phyloP scores from a whole-genome alignment of 1,139 yeast species.

The Saccharomyces hybrid region DNA sequence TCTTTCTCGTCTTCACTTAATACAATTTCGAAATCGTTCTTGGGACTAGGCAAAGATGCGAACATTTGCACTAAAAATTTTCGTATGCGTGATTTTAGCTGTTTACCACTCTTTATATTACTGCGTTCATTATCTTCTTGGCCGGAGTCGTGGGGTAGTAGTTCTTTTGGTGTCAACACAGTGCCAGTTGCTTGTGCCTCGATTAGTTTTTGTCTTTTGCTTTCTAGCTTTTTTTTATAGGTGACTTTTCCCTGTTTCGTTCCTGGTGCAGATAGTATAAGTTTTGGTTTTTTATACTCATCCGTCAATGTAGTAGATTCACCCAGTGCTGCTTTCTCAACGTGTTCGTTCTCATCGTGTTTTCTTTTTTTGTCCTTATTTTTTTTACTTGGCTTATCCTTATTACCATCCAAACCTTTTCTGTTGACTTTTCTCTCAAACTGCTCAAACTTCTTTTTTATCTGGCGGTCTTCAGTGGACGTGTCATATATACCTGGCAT shows the following conservation, averaged over 20 bases:
- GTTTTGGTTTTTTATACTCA: conserved; percentile 46
- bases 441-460: conserved; percentile 35
- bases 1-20: conserved; percentile 24
- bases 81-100: conserved; percentile 2
- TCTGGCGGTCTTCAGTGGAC: conserved; percentile 44
- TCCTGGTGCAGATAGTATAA: conserved; percentile 46
- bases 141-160: background rate
- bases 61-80: conserved; percentile 30
- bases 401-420: conserved; percentile 42
- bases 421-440: conserved; percentile 44
- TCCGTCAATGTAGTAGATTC: conserved; percentile 32
- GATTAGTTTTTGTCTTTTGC: conserved; percentile 7
- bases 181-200: conserved; percentile 1
- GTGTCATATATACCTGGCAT: conserved; percentile 65
- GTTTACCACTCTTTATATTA: background rate
- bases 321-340: conserved; percentile 21
- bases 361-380: conserved; percentile 30
- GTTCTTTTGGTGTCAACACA: background rate
- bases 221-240: conserved; percentile 13
- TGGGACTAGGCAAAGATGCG: conserved; percentile 44
- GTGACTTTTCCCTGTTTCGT: conserved; percentile 30
- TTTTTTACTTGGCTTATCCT: conserved; percentile 17
- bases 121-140: conserved; percentile 1
- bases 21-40: conserved; percentile 51
- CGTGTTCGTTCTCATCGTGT: conserved; percentile 7